Evolutionary conservation across 1,139 yeast species (phyloP), one percentile per base, ranked within the genome.

Genomic region (Hyphopichia fennica): DNA sequence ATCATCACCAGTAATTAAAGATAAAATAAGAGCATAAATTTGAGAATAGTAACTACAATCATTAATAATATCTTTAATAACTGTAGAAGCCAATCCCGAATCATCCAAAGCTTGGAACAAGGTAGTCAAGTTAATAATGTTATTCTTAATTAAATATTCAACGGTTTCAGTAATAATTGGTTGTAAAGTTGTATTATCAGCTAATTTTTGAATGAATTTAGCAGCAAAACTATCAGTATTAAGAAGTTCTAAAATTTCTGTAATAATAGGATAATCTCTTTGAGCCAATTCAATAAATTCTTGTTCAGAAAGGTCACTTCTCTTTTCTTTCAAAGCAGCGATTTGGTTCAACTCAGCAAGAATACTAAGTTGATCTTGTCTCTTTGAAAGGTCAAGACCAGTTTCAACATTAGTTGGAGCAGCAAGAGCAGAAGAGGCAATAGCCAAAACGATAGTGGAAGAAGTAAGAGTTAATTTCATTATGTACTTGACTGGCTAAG

Each of bases 11-110:
- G 31, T 25, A 40, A 72, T 63, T 51, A 57, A 59, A 32, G 51
- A 41, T 41, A 59, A 56, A 20, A 72, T 75, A 44, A 71, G 50
- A 45, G 65, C 58, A 57, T 65, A 72, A 47, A 72, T 69, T 44
- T 65, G 65, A 37, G 69, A 62, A 51, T 72, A 72, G 58, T 72
- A 68, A 19, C 58, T 48, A 65, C 78, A 72, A 55, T 72, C 69
- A 45, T 46, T 50, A 50, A 72, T 68, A 52, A 72, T 58, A 50
- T 61, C 62, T 42, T 65, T 51, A 44, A 72, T 66, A 42, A 72
- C 72, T 27, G 53, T 58, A 37, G 60, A 69, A 37, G 75, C 74
- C 51, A 72, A 67, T 38, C 77, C 77, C 34, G 77, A 71, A 44
- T 72, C 71, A 49, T 67, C 67, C 54, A 72, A 65, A 25, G 76